Evolutionary conservation across 1,139 yeast genomes (phyloP).

Genomic region (Saccharomycopsis hybrid): DNA sequence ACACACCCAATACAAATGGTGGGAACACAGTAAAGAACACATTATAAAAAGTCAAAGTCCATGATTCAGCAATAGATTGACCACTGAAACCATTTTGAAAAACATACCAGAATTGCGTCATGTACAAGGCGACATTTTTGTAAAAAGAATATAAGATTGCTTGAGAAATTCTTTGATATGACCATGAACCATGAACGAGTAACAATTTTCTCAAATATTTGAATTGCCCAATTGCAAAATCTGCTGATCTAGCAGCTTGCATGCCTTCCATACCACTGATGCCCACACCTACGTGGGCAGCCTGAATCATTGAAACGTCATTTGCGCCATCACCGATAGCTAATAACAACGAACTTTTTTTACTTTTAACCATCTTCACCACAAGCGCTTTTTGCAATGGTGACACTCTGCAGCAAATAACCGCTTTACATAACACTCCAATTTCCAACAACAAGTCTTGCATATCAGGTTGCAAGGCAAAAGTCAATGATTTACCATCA

Average conservation of each 20-base stretch:
- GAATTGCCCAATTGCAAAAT: constrained; percentile 95
- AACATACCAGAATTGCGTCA: constrained; percentile 98
- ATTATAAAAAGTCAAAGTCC: constrained; percentile 95
- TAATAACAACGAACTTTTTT: constrained; percentile 67
- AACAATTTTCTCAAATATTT: constrained; percentile 73
- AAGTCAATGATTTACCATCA: constrained; percentile 87
- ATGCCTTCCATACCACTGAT: constrained; percentile 98
- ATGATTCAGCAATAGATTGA: constrained; percentile 91
- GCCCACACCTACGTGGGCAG: constrained; percentile 98
- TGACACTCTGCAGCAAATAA: constrained; percentile 94
- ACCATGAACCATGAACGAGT: constrained; percentile 96
- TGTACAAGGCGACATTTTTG: constrained; percentile 88
- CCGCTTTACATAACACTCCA: constrained; percentile 88
- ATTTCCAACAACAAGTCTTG: constrained; percentile 75
- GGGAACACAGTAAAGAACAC: constrained; percentile 95
- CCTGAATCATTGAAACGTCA: constrained; percentile 98
- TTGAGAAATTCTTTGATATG: constrained; percentile 86
- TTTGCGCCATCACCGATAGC: constrained; percentile 99
- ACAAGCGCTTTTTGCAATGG: constrained; percentile 96
- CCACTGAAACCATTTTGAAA: constrained; percentile 91
- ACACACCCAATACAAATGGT: constrained; percentile 92
- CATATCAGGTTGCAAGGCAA: constrained; percentile 73
- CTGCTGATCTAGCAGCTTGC: constrained; percentile 99
- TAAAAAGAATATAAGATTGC: constrained; percentile 93
- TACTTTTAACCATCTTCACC: constrained; percentile 82